Conservation (phyloP, 2,329 filamentous ascomycete species). For the Fusarium annulatum region DNA sequence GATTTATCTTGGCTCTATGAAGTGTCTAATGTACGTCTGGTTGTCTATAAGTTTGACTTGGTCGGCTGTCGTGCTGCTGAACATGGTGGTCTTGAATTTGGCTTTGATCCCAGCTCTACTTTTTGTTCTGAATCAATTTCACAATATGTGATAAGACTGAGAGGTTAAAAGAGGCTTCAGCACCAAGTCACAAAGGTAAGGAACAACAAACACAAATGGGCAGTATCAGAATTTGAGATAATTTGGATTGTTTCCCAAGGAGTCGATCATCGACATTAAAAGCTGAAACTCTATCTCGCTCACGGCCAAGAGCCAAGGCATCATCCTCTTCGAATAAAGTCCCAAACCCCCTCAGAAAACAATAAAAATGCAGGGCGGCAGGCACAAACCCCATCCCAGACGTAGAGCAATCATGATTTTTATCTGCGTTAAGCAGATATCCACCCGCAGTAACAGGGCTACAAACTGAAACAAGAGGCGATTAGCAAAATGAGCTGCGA, state of each 20-base stretch:
- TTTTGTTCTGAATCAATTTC: not conserved
- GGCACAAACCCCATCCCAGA: not conserved
- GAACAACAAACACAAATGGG: too few relatives aligned
- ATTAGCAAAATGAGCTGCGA: not conserved
- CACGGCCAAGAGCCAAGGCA: not conserved
- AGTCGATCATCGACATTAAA: too few relatives aligned
- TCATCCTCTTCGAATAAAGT: not conserved
- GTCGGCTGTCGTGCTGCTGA: not conserved
- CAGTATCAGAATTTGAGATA: too few relatives aligned
- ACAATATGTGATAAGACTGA: too few relatives aligned
- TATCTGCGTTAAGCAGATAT: not conserved
- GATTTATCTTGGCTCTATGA: not conserved
- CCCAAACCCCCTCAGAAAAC: not conserved
- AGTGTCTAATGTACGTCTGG: not conserved
- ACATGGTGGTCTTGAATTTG: not conserved
- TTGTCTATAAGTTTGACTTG: not conserved
- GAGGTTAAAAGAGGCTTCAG: too few relatives aligned
- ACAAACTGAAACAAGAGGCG: not conserved
- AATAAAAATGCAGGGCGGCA: not conserved
- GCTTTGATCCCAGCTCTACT: not conserved
- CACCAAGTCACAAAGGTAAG: too few relatives aligned
- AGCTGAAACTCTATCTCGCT: fast-evolving
- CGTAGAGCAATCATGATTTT: not conserved
- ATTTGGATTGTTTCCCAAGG: too few relatives aligned
- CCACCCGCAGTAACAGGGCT: not conserved